Percentiles rank a stretch among this genome's conserved stretches.
Conservation (phyloP, 2,329 filamentous ascomycete genomes). For the Trichoderma endophyticum region DNA sequence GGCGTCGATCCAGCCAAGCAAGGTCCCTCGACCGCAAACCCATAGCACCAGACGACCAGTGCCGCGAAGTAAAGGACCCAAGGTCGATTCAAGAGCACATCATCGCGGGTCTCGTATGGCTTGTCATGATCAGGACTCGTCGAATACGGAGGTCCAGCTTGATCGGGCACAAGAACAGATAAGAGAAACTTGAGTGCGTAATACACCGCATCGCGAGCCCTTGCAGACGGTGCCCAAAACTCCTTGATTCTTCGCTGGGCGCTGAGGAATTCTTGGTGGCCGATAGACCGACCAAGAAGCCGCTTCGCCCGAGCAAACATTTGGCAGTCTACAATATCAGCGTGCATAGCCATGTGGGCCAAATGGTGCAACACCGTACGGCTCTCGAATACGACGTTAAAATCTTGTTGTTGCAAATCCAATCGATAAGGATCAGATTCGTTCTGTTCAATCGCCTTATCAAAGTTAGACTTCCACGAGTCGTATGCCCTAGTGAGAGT, state of each 20-base stretch:
- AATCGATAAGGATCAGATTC: slow-evolving; percentile 55
- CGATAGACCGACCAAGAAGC: slow-evolving; percentile 81
- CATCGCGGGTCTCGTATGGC: slow-evolving; percentile 78
- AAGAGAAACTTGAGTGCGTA: slow-evolving; percentile 87
- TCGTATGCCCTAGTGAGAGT: slow-evolving; percentile 86
- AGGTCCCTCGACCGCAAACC: slow-evolving; percentile 82
- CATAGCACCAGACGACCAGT: slow-evolving; percentile 93
- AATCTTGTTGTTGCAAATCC: slow-evolving; percentile 57
- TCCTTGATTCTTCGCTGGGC: slow-evolving; percentile 83
- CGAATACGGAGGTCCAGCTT: slow-evolving; percentile 34
- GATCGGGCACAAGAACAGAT: slow-evolving; percentile 69
- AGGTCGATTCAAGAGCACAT: slow-evolving; percentile 83
- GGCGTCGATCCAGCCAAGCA: slow-evolving; percentile 54
- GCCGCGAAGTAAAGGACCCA: slow-evolving; percentile 95
- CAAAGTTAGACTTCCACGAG: slow-evolving; percentile 89
- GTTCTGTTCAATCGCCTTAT: slow-evolving; percentile 69
- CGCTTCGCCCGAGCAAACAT: slow-evolving; percentile 88
- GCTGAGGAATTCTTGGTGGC: slow-evolving; percentile 72
- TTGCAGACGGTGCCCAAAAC: slow-evolving; percentile 82
- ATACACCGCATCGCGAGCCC: slow-evolving; percentile 85
- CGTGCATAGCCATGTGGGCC: slow-evolving; percentile 96
- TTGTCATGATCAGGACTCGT: slow-evolving; percentile 42
- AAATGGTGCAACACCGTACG: slow-evolving; percentile 87
- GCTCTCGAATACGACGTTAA: slow-evolving; percentile 72
- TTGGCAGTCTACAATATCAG: slow-evolving; percentile 95